A percentile compares a stretch with the other conserved stretches of the same genome.
Evolutionary conservation across 306 rosid genomes (phyloP).

Genomic region (Trifolium dubium): DNA sequence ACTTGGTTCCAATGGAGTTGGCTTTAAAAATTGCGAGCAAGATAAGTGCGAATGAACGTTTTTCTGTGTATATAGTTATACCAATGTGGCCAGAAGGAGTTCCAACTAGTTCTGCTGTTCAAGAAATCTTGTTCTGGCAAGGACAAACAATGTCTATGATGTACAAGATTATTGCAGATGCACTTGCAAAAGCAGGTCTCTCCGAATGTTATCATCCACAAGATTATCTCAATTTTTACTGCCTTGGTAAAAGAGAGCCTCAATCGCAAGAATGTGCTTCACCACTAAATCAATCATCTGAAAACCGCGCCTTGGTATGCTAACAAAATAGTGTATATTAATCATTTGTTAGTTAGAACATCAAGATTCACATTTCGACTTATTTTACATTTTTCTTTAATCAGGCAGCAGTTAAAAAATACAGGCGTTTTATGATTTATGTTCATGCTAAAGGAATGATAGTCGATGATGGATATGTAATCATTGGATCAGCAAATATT

Average conservation of each 20-base stretch:
- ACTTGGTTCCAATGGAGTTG: slow-evolving; percentile 73
- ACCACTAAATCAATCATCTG: slow-evolving; percentile 34
- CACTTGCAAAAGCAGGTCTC: slow-evolving; percentile 60
- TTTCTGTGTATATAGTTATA: slow-evolving; percentile 63
- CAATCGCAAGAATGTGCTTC: slow-evolving; percentile 15
- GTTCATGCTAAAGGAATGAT: slow-evolving; percentile 83
- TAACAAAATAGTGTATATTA: neutral
- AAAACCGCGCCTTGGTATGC: slow-evolving; percentile 61
- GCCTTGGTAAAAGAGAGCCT: slow-evolving; percentile 71
- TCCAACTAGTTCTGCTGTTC: slow-evolving; percentile 70
- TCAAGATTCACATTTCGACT: neutral
- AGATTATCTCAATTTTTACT: slow-evolving; percentile 72
- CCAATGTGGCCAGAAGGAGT: slow-evolving; percentile 92
- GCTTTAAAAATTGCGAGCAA: slow-evolving; percentile 69
- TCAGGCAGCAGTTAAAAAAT: slow-evolving; percentile 59
- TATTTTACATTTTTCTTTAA: slow-evolving; percentile 15
- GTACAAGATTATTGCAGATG: slow-evolving; percentile 61
- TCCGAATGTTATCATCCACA: slow-evolving; percentile 57
- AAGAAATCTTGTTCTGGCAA: slow-evolving; percentile 84
- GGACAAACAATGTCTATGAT: slow-evolving; percentile 82
- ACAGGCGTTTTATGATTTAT: slow-evolving; percentile 70
- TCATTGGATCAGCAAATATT: slow-evolving; percentile 79
- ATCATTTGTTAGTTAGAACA: neutral
- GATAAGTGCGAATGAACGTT: slow-evolving; percentile 63
- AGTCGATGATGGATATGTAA: slow-evolving; percentile 67